Conservation (phyloP, 192 early-diverging fungal genomes). For the Coemansia nantahalensis region DNA sequence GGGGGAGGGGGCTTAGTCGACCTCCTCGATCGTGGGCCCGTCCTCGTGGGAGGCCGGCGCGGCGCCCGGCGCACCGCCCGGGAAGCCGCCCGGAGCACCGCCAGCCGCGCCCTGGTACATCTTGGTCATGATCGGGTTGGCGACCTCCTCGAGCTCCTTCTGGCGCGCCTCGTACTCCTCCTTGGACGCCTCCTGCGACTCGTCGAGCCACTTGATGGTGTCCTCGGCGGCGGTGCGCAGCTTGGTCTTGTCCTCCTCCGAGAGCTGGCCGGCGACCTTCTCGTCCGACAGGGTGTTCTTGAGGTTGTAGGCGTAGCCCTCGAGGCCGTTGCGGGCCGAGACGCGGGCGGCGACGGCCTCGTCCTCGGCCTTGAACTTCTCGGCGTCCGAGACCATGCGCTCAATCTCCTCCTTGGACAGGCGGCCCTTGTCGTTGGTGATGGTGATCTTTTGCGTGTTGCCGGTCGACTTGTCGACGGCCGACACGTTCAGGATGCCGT, state of each 20-base stretch:
- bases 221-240: constrained; percentile 82
- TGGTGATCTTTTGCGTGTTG: constrained; percentile 94
- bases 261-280: constrained; percentile 78
- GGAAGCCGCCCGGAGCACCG: constrained; percentile 58
- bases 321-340: constrained; percentile 89
- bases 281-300: constrained; percentile 86
- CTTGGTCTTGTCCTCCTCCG: constrained; percentile 86
- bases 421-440: constrained; percentile 99
- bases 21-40: constrained; percentile 71
- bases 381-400: constrained; percentile 92
- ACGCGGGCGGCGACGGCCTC: constrained; percentile 89
- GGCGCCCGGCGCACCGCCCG: constrained; percentile 31
- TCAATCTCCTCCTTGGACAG: constrained; percentile 99
- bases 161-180: constrained; percentile 95
- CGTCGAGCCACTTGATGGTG: constrained; percentile 93
- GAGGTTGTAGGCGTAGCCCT: constrained; percentile 97
- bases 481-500: constrained; percentile 95
- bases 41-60: constrained; percentile 40
- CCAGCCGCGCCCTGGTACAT: constrained; percentile 77
- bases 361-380: constrained; percentile 97
- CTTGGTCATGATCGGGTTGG: constrained; percentile 98
- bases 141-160: constrained; percentile 91
- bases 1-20: too few relatives aligned
- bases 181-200: constrained; percentile 92
- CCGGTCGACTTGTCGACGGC: constrained; percentile 95